Evolutionary conservation across 768 basidiomycete genomes (phyloP).

Genomic region (Suillus hirtellus): DNA sequence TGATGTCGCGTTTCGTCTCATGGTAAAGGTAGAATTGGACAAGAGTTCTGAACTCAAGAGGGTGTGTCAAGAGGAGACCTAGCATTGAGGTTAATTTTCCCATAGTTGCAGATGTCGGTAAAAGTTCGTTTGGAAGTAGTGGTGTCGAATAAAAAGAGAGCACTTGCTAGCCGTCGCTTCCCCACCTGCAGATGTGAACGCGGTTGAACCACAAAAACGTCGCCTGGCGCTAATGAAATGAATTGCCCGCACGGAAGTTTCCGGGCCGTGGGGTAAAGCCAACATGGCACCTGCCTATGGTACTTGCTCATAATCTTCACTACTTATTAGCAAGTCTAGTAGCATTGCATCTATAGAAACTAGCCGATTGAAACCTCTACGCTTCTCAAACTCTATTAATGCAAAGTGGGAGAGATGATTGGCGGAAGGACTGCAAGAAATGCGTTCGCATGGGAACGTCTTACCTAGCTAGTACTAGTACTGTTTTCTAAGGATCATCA

Average conservation of each 20-base stretch:
- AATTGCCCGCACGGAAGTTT: neutral
- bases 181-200: neutral
- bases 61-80: conserved; percentile 71
- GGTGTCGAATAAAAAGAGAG: neutral
- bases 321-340: neutral
- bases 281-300: too few relatives aligned
- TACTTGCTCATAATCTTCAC: neutral
- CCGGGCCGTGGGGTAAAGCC: neutral
- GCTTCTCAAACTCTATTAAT: neutral
- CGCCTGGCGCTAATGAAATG: neutral
- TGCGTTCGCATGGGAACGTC: too few relatives aligned
- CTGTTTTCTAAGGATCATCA: too few relatives aligned
- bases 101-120: conserved; percentile 38
- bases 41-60: conserved; percentile 79
- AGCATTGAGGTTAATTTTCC: conserved; percentile 57
- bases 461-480: too few relatives aligned
- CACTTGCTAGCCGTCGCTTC: neutral
- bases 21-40: conserved; percentile 84
- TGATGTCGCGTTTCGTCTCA: conserved; percentile 81
- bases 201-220: conserved; percentile 2
- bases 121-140: neutral
- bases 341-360: neutral
- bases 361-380: neutral
- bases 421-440: too few relatives aligned
- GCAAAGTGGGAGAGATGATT: neutral